Conservation (phyloP, 164 flowering plant species). For the Vitis labrusca region DNA sequence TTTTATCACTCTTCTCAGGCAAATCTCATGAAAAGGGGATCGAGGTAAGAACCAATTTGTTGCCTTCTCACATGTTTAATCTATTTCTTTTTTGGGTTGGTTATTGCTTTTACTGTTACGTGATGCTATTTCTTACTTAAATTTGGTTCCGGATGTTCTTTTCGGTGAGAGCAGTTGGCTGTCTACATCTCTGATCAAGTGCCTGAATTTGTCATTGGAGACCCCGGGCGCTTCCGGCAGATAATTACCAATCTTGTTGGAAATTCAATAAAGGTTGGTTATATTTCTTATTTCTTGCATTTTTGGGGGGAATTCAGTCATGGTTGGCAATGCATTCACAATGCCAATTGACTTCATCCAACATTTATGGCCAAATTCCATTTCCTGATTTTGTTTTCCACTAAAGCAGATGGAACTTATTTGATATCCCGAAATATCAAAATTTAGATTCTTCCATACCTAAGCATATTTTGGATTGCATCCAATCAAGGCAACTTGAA, state of each 20-base stretch:
- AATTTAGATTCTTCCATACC: too few relatives aligned
- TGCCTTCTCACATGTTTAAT: neutral
- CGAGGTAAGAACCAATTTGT: slow-evolving; percentile 56
- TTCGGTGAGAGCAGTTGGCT: slow-evolving; percentile 63
- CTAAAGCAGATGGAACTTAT: too few relatives aligned
- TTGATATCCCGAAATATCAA: too few relatives aligned
- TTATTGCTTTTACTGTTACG: neutral
- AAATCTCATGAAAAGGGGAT: slow-evolving; percentile 72
- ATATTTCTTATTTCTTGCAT: neutral
- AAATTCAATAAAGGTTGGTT: slow-evolving; percentile 84
- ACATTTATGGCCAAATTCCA: too few relatives aligned
- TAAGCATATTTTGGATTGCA: too few relatives aligned
- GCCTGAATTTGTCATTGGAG: slow-evolving; percentile 80
- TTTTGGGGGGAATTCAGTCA: neutral
- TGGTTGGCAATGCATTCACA: neutral
- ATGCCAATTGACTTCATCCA: too few relatives aligned
- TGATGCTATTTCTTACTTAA: slow-evolving; percentile 10
- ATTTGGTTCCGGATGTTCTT: slow-evolving; percentile 9
- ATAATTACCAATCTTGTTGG: slow-evolving; percentile 93
- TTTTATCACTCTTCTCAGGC: slow-evolving; percentile 66
- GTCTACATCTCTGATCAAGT: slow-evolving; percentile 74
- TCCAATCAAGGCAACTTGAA: too few relatives aligned
- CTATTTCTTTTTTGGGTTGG: neutral
- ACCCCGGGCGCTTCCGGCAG: slow-evolving; percentile 83
- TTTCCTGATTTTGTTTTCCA: too few relatives aligned